A percentile compares a stretch with the other conserved stretches of the same genome.
These are phyloP conservation scores for Candida sp. DNA, from an alignment of 1,139 yeast species.

Conservation along the genomic window DNA sequence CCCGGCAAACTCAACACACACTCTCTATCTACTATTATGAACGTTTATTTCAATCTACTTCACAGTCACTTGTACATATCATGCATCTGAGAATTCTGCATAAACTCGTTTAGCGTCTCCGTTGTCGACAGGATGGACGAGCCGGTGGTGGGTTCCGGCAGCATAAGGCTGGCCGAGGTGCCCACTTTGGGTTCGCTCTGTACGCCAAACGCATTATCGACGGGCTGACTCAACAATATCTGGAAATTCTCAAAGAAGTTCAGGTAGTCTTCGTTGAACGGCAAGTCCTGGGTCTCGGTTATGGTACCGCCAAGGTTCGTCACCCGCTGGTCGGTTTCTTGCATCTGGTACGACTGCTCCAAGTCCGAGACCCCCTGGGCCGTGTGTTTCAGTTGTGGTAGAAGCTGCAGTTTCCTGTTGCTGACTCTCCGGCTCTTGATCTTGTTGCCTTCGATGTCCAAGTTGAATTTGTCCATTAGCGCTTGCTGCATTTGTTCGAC, in stretches of 20 bases:
- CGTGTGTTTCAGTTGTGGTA: neutral
- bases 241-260: constrained; percentile 16
- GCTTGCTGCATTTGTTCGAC: constrained; percentile 15
- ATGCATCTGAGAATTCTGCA: constrained; percentile 24
- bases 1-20: no score
- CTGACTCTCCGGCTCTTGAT: neutral
- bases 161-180: neutral
- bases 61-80: constrained; percentile 20
- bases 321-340: neutral
- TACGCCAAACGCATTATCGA: neutral
- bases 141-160: neutral
- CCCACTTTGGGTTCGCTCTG: neutral
- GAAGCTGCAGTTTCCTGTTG: neutral
- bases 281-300: constrained; percentile 1
- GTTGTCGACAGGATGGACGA: neutral
- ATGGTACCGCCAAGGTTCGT: neutral
- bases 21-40: neutral
- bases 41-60: neutral
- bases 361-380: no score
- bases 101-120: constrained; percentile 20
- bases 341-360: neutral
- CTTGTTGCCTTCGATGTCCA: constrained; percentile 14
- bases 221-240: constrained; percentile 7
- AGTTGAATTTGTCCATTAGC: constrained; percentile 13
- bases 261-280: constrained; percentile 15